Conservation (phyloP, 2,329 filamentous ascomycete species). For the Gnomoniopsis smithogilvyi region DNA sequence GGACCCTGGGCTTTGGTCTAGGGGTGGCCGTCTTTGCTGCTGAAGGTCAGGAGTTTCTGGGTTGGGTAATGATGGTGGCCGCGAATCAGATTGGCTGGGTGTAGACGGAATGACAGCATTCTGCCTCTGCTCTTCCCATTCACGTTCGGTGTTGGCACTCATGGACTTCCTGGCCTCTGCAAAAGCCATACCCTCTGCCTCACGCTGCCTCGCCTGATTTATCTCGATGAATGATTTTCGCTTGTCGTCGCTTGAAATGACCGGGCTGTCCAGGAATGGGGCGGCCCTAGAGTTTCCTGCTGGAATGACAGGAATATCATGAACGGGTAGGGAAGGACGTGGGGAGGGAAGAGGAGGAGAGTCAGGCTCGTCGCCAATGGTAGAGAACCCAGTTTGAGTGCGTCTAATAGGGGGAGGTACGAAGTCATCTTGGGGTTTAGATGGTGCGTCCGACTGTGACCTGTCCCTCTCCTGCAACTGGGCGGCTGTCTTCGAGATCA, state of each 20-base stretch:
- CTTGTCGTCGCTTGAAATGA: slow-evolving; percentile 45
- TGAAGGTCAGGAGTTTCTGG: slow-evolving; percentile 20
- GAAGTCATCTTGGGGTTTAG: slow-evolving; percentile 46
- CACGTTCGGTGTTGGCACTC: slow-evolving; percentile 28
- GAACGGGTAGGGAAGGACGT: slow-evolving; percentile 19
- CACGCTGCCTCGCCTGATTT: slow-evolving; percentile 58
- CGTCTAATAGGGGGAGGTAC: slow-evolving; percentile 51
- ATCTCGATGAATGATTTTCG: slow-evolving; percentile 57
- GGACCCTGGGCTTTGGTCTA: slow-evolving; percentile 40
- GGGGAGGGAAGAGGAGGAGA: slow-evolving; percentile 1
- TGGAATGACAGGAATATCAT: slow-evolving; percentile 26
- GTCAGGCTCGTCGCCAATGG: slow-evolving; percentile 25
- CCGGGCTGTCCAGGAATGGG: slow-evolving; percentile 32
- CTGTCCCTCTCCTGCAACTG: slow-evolving; percentile 27
- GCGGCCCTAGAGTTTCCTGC: slow-evolving; percentile 28
- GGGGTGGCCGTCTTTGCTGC: slow-evolving; percentile 19
- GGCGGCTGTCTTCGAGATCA: slow-evolving; percentile 16
- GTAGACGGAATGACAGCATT: slow-evolving; percentile 17
- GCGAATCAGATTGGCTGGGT: slow-evolving; percentile 23
- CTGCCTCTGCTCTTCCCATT: slow-evolving; percentile 24
- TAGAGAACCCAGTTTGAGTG: slow-evolving; percentile 54
- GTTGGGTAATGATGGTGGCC: slow-evolving; percentile 4
- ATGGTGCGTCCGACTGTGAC: slow-evolving; percentile 20
- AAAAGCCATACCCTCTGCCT: slow-evolving; percentile 58
- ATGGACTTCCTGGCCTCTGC: slow-evolving; percentile 44